Evolutionary conservation across 306 rosid species (phyloP), one percentile per base, ranked within the genome.

Genomic region (Vicia villosa): DNA sequence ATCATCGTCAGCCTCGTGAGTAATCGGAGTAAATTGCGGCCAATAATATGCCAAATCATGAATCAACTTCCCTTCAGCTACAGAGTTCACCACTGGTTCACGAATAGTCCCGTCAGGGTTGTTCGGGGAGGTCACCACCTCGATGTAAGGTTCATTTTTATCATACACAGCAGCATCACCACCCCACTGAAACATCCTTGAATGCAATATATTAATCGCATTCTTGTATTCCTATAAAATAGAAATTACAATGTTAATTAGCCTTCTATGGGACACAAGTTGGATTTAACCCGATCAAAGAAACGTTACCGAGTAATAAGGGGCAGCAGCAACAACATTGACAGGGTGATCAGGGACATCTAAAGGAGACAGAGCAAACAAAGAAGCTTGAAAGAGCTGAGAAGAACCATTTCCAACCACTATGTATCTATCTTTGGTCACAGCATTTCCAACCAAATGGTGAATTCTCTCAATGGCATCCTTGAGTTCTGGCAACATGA

Each of bases 11-110:
- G 84, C 86, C 2, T 79, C 41, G 60, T 75, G 73, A 67, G 86
- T 83, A 12, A 92, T 88, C 67, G 96, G 79, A 9, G 89, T 87
- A 79, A 81, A 92, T 0, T 92, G 98, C 2, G 96, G 98, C 95
- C 96, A 92, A 47, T 87, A 89, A 70, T 92, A 92, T 10, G 98
- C 98, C 16, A 87, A 63, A 77, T 92, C 98, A 74, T 87, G 54
- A 69, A 89, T 26, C 58, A 83, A 15, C 60, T 74, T 87, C 13
- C 89, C 87, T 24, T 81, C 57, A 54, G 67, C 76, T 50, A 6
- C 40, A 41, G 52, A n/a, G 1, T 41, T 75, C 63, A 79, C 91
- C 36, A 82, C 85, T 0, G 89, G 76, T 47, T 47, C 78, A n/a
- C 95, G 60, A 1, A 77, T 22, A 5, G 68, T 58, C 5, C 98